Base-by-base conservation (phyloP, 2,329 filamentous ascomycete genomes). In the Herpotrichia juniperi region DNA sequence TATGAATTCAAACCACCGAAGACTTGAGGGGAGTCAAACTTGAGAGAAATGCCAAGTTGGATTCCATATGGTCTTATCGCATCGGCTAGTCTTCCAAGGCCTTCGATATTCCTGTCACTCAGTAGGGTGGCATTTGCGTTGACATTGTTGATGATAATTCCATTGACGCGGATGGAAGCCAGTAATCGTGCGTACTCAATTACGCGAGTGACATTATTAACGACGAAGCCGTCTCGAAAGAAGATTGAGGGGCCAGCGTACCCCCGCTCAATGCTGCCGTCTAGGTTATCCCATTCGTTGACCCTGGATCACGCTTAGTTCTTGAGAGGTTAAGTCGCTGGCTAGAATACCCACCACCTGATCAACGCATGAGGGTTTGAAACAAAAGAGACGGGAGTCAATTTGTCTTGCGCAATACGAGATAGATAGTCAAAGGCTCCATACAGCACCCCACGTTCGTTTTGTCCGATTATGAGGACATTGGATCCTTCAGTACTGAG, bases 161-260 rank as follows among this genome's bases (percentile, higher is more conserved):
- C 87, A 57, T 90, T 90, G 58, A 90, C 72, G 12, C 85, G 76
- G 26, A 89, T 80, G 0, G 87, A 90, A 2, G 87, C 82, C 12
- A 90, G 73, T 2, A 90, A 77, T 1, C 87, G 85, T 1, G 84
- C 87, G 57, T 89, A 89, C 57, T 87, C 77, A 4, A 77, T 73
- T 0, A 81, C 83, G 0, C 87, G 82, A 1, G 81, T 84, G 16
- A 87, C 75, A 54, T 89, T 81, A 3, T 82, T 74, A n/a, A 81
- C 72, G 6, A 87, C 76, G 9, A 69, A 66, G 43, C 83, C 85
- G 46, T 84, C 73, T 40, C 76, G 72, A 71, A 89, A 90, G 73
- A 89, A 90, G 49, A 90, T 87, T 0, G 87, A 90, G 0, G 78
- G 73, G 0, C 88, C 87, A 3, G 79, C 87, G 59, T 87, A 90